These are phyloP conservation scores for Teunomyces funiuensis DNA, from an alignment of 805 yeast species.

Conservation along the genomic window DNA sequence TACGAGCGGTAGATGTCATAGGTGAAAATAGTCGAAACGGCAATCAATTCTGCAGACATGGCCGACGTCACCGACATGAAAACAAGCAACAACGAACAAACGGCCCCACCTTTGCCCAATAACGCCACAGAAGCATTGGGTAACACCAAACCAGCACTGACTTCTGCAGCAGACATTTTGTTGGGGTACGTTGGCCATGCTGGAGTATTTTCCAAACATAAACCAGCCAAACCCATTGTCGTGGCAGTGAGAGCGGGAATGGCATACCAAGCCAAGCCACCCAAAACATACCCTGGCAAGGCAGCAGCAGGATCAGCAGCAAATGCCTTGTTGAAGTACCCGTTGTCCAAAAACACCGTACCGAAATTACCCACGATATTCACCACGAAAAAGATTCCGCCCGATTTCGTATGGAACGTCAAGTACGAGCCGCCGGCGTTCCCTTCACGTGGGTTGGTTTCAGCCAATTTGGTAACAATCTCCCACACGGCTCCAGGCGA, in stretches of 20 bases:
- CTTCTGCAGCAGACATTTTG: constrained; percentile 63
- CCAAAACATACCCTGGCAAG: constrained; percentile 82
- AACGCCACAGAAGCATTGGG: constrained; percentile 81
- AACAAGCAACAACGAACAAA: constrained; percentile 71
- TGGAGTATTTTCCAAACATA: constrained; percentile 68
- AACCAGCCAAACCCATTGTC: constrained; percentile 83
- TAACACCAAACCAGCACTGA: constrained; percentile 76
- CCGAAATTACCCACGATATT: constrained; percentile 87
- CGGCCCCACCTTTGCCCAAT: constrained; percentile 87
- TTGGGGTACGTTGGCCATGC: constrained; percentile 80
- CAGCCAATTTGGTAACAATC: constrained; percentile 58
- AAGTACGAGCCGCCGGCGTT: constrained; percentile 85
- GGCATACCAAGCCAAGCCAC: constrained; percentile 91
- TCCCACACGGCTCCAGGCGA: constrained; percentile 85
- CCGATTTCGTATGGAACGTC: constrained; percentile 82
- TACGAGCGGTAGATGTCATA: constrained; percentile 84
- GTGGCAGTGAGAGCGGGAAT: constrained; percentile 82
- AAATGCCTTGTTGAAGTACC: constrained; percentile 88
- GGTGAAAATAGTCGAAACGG: constrained; percentile 82
- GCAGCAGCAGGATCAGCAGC: constrained; percentile 83
- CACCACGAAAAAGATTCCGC: constrained; percentile 87
- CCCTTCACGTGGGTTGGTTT: constrained; percentile 65
- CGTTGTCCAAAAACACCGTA: constrained; percentile 82
- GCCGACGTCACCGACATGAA: constrained; percentile 95
- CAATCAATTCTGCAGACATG: constrained; percentile 85